These are phyloP conservation scores for Beauveria asiatica DNA, from an alignment of 2,329 filamentous ascomycete species.

Conservation along the genomic window DNA sequence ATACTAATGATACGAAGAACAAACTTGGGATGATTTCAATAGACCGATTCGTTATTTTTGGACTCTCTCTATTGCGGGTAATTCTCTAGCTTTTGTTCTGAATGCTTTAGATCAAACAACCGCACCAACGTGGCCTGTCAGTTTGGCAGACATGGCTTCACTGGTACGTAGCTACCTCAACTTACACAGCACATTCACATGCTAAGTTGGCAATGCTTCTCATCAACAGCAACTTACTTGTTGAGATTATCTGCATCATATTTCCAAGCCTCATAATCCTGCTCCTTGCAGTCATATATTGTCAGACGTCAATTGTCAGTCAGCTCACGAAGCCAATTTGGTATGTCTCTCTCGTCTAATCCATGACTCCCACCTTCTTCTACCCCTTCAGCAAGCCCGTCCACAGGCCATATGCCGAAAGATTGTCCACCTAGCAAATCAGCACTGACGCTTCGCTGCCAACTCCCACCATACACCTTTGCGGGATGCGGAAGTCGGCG, in stretches of 20 bases:
- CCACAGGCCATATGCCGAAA: conserved; percentile 1
- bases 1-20: no score
- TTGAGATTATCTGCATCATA: background rate
- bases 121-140: background rate
- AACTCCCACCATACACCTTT: background rate
- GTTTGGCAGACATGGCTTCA: background rate
- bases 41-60: no score
- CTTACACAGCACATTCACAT: conserved; percentile 6
- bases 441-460: background rate
- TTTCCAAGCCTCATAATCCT: background rate
- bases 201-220: background rate
- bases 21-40: no score
- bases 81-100: no score
- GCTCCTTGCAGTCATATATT: background rate
- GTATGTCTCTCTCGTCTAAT: background rate
- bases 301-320: background rate
- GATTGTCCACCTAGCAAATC: background rate
- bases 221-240: background rate
- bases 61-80: background rate
- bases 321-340: background rate
- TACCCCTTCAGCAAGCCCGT: background rate
- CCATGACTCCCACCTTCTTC: background rate
- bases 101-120: background rate
- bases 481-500: background rate
- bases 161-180: background rate